Evolutionary conservation across 306 rosid genomes (phyloP), one percentile per base, ranked within the genome.

Genomic region (Quercus alba): DNA sequence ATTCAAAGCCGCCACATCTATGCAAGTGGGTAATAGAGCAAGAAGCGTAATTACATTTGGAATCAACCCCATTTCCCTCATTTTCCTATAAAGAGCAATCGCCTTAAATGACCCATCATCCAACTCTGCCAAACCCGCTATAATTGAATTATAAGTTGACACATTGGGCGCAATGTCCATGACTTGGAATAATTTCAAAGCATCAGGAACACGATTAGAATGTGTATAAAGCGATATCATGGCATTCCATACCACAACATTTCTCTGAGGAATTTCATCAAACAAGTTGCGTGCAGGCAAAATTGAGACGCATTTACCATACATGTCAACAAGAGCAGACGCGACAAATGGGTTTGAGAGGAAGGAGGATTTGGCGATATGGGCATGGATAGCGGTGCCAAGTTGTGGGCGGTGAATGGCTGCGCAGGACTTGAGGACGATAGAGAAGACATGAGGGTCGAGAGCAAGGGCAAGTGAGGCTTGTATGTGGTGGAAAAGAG

Each of bases 361-460:
- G 15, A 81, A 82, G 2, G 91, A 87, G 8, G 90, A 75, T 38
- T 93, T 93, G 75, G 78, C 19, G 38, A 78, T 82, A 51, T 91
- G 94, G 62, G 94, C 85, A 55, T 93, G 97, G 69, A 93, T 80
- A 78, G 97, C 70, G 14, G 86, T 76, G 74, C 88, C 97, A 23
- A 93, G 94, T 52, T 52, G 83, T 4, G 93, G 84, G 46, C 82
- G 85, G 63, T 77, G 77, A 61, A 77, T 66, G 77, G 93, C 73
- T 11, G 97, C 77, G 87, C 97, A 93, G 75, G 97, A 93, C 81
- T 91, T 93, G 81, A 91, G 91, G 74, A 79, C 77, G 79, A 91
- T 91, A 71, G 97, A 89, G 90, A 91, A 87, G 74, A 93, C 93
- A 62, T 93, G 97, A 35, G 97, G 86, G 77, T 93, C 97, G 15